Conservation (phyloP, 805 yeast genomes). For the Starmerella sirachaensis region DNA sequence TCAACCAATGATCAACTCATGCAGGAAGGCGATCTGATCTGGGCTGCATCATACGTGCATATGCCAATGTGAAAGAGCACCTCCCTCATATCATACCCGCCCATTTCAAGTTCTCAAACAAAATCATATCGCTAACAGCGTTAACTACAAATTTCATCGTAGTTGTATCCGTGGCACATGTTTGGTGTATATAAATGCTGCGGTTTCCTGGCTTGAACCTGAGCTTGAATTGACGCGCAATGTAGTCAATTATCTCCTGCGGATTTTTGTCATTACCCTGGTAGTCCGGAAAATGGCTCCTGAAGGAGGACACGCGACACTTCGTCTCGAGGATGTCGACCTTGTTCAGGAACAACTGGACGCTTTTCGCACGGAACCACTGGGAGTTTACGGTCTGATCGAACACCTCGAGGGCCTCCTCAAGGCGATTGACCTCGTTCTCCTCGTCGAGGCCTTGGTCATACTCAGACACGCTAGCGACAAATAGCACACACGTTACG, state of each 20-base stretch:
- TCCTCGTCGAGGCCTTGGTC: constrained; percentile 90
- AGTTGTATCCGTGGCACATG: constrained; percentile 89
- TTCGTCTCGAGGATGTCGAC: constrained; percentile 70
- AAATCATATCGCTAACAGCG: constrained; percentile 85
- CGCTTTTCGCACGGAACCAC: constrained; percentile 79
- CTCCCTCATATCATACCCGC: constrained; percentile 25
- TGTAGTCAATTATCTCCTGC: constrained; percentile 56
- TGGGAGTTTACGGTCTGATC: constrained; percentile 71
- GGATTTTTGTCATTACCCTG: constrained; percentile 51
- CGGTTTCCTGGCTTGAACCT: constrained; percentile 50
- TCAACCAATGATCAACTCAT: too few relatives aligned
- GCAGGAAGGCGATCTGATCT: too few relatives aligned
- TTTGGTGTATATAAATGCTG: constrained; percentile 81
- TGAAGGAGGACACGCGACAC: constrained; percentile 47
- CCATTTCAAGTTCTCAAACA: constrained; percentile 56
- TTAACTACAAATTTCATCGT: constrained; percentile 82
- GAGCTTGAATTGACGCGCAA: constrained; percentile 54
- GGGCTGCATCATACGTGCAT: too few relatives aligned
- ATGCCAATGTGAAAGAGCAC: too few relatives aligned
- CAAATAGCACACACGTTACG: constrained; percentile 77
- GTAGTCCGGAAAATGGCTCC: constrained; percentile 66
- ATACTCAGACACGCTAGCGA: constrained; percentile 80
- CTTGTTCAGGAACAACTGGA: constrained; percentile 80
- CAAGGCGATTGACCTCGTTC: constrained; percentile 76
- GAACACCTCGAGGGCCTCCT: constrained; percentile 75